Conservation (phyloP, 164 flowering plant genomes). For the Nelumbo lutea region DNA sequence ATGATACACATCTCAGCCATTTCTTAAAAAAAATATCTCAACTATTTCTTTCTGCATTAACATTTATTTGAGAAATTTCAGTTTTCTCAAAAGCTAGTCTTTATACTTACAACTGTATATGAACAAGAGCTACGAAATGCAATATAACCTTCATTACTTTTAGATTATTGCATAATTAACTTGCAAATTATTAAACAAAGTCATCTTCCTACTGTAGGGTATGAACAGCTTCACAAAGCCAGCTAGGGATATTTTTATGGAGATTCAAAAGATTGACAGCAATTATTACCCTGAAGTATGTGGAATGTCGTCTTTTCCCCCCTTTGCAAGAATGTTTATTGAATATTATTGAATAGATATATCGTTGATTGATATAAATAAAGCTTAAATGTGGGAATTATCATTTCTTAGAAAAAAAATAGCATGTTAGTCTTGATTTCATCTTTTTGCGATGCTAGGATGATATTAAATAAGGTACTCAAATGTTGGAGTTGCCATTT, state of each 20-base stretch:
- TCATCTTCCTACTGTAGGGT: constrained; percentile 31
- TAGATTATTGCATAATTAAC: neutral
- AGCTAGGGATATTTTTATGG: constrained; percentile 54
- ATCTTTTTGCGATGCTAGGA: too few relatives aligned
- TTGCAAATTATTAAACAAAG: neutral
- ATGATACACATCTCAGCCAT: too few relatives aligned
- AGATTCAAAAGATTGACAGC: constrained; percentile 67
- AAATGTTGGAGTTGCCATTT: too few relatives aligned
- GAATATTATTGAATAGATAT: too few relatives aligned
- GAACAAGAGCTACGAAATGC: neutral
- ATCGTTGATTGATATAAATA: too few relatives aligned
- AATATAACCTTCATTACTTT: neutral
- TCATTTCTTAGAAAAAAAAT: too few relatives aligned
- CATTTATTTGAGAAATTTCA: neutral
- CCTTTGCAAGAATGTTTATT: neutral
- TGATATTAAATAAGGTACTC: too few relatives aligned
- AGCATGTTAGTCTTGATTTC: too few relatives aligned
- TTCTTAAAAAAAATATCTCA: too few relatives aligned
- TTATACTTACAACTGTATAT: neutral
- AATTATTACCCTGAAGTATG: constrained; percentile 75
- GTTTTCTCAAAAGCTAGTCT: neutral
- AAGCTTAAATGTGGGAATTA: too few relatives aligned
- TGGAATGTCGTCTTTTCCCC: neutral
- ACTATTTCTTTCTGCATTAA: too few relatives aligned
- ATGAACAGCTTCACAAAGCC: constrained; percentile 58